These are phyloP conservation scores for Malassezia obtusa DNA, from an alignment of 1,284 basidiomycete species.

Conservation along the genomic window DNA sequence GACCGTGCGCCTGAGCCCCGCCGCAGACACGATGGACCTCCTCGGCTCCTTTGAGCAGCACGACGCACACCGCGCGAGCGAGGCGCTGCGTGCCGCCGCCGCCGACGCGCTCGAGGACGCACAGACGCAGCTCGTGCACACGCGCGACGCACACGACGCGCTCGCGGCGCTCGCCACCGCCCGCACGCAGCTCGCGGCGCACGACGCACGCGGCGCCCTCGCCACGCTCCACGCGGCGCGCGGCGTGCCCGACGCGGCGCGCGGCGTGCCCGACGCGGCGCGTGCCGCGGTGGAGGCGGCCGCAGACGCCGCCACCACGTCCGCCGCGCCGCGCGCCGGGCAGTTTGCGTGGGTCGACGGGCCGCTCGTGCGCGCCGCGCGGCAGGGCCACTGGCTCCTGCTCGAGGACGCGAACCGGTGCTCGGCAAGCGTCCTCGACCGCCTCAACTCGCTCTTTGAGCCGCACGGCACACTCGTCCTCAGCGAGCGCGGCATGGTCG, in stretches of 20 bases:
- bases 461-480: constrained; percentile 68
- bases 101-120: not conserved
- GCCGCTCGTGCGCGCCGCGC: constrained; percentile 78
- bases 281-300: not conserved
- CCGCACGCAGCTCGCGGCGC: not conserved
- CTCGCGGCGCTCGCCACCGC: not conserved
- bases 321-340: constrained; percentile 44
- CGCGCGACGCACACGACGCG: not conserved
- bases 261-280: not conserved
- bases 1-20: constrained; percentile 71
- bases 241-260: not conserved
- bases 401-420: constrained; percentile 91
- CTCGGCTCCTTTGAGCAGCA: constrained; percentile 90
- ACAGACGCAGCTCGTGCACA: not conserved
- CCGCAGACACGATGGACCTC: constrained; percentile 87
- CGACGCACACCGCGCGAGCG: constrained; percentile 17
- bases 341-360: constrained; percentile 94
- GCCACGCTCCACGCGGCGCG: not conserved
- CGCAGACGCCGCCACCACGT: not conserved
- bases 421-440: constrained; percentile 86
- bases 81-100: constrained; percentile 1
- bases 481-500: constrained; percentile 77
- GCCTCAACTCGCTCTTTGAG: constrained; percentile 94
- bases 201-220: not conserved
- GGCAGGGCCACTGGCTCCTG: constrained; percentile 76